Evolutionary conservation across 768 basidiomycete species (phyloP), one percentile per base, ranked within the genome.

Genomic region (Kwoniella heveanensis): DNA sequence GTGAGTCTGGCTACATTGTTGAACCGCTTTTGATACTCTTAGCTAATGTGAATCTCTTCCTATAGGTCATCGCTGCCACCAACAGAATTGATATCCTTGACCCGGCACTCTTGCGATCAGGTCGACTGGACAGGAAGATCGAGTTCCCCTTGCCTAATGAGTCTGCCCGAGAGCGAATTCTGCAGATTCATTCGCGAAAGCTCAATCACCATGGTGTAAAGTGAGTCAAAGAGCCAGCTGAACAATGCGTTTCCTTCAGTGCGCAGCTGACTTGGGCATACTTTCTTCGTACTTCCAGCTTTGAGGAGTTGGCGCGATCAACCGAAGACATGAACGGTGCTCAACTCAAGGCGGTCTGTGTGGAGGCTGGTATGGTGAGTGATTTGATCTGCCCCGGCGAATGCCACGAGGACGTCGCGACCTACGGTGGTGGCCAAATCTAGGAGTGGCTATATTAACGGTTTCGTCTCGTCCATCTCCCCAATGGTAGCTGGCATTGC

Each of bases 301-400:
- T 88, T 79, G 93, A 95, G 66, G 96, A 99, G 81, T 83, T 99
- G 56, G 93, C 96, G 12, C 85, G 95, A 74, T 94, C 91, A 79
- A 94, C 96, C 51, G 96, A 98, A 72, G 96, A 99, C 78, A 97
- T 99, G 82, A 97, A 98, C 76, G 95, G 77, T 44, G 78, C 77
- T 15, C 79, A 79, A 64, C 81, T 96, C 73, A 96, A 97, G 83
- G 96, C 95, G 0, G 94, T 96, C 2, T 98, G 95, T 81, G 96
- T 99, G 0, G 96, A 99, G 82, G 96, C 96, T 44, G 96, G 96
- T 62, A 99, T 99, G 96, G 96, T 98, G 74, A 91, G 95, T 44
- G 15, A 7, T 44, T 44, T 8, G 5, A 13, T 32, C 32, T 32
- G 32, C 7, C 32, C 5, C 5, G 13, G 32, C 13, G 13, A 6